These are phyloP conservation scores for Diplodia intermedia DNA, from an alignment of 2,329 filamentous ascomycete species.

Conservation along the genomic window DNA sequence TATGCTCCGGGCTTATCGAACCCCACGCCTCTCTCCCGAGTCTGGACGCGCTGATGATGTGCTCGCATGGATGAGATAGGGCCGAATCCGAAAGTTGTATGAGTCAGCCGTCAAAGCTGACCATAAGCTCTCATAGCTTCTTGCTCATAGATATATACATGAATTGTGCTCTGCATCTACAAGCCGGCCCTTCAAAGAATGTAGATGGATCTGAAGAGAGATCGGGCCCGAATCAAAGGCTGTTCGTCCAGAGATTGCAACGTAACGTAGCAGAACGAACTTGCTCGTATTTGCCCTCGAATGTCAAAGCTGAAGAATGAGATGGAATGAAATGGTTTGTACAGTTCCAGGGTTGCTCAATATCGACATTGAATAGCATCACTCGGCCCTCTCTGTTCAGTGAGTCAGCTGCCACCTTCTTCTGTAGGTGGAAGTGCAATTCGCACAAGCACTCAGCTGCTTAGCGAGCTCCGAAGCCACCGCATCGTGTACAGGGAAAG, in stretches of 20 bases:
- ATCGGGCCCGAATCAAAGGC: not conserved
- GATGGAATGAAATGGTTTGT: not conserved
- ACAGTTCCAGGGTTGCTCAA: not conserved
- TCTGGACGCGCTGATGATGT: not conserved
- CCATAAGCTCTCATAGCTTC: not conserved
- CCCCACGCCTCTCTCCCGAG: not conserved
- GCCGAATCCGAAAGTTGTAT: constrained; percentile 8
- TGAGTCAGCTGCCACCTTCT: constrained; percentile 26
- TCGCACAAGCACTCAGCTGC: constrained; percentile 23
- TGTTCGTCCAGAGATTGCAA: not conserved
- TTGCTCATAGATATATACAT: not conserved
- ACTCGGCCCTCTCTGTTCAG: constrained; percentile 9
- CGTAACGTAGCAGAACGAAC: not conserved
- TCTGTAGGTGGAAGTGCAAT: constrained; percentile 24
- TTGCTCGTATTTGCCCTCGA: not conserved
- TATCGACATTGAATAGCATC: not conserved
- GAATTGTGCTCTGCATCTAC: not conserved
- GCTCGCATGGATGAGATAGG: not conserved
- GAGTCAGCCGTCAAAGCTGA: constrained; percentile 18
- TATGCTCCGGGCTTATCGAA: constrained; percentile 1
- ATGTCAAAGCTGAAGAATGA: not conserved
- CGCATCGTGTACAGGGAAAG: constrained; percentile 66
- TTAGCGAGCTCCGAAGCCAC: constrained; percentile 59
- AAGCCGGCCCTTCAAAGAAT: not conserved
- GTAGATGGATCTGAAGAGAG: too few species aligned